Conservation (phyloP, 257 asterid species). For the Nemophila menziesii region DNA sequence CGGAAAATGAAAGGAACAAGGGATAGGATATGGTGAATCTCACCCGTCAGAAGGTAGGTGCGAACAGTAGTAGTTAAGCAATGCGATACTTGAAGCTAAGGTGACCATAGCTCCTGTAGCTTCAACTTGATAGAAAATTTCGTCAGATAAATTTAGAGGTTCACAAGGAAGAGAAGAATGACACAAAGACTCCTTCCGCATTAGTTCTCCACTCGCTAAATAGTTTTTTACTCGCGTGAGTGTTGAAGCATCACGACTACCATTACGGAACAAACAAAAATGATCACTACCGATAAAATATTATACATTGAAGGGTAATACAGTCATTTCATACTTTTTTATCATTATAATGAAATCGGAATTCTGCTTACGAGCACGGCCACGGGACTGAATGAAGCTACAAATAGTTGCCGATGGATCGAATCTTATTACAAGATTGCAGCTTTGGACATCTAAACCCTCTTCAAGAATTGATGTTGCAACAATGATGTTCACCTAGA, state of each 20-base stretch:
- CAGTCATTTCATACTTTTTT: slow-evolving; percentile 30
- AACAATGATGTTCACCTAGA: slow-evolving; percentile 69
- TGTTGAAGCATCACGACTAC: slow-evolving; percentile 39
- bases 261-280: slow-evolving; percentile 11
- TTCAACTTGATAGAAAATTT: too few species aligned
- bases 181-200: slow-evolving; percentile 26
- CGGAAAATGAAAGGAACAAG: background rate
- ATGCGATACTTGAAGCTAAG: slow-evolving; percentile 21
- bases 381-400: slow-evolving; percentile 93
- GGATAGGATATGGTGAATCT: slow-evolving; percentile 12
- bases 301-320: too few species aligned
- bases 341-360: slow-evolving; percentile 73
- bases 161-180: too few species aligned
- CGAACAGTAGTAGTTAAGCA: slow-evolving; percentile 67
- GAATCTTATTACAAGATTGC: slow-evolving; percentile 86
- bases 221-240: slow-evolving; percentile 33
- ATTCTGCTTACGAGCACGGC: slow-evolving; percentile 88
- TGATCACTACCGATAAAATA: too few species aligned
- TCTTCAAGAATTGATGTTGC: slow-evolving; percentile 91
- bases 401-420: slow-evolving; percentile 70
- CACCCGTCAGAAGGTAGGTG: slow-evolving; percentile 80
- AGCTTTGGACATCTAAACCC: slow-evolving; percentile 88
- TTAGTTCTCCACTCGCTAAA: slow-evolving; percentile 46
- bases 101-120: too few species aligned
- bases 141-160: too few species aligned